Percentiles rank a stretch among this genome's conserved stretches.
Evolutionary conservation across 495 filamentous ascomycete genomes (phyloP).

Genomic region (Symbiotaphrina buchneri): DNA sequence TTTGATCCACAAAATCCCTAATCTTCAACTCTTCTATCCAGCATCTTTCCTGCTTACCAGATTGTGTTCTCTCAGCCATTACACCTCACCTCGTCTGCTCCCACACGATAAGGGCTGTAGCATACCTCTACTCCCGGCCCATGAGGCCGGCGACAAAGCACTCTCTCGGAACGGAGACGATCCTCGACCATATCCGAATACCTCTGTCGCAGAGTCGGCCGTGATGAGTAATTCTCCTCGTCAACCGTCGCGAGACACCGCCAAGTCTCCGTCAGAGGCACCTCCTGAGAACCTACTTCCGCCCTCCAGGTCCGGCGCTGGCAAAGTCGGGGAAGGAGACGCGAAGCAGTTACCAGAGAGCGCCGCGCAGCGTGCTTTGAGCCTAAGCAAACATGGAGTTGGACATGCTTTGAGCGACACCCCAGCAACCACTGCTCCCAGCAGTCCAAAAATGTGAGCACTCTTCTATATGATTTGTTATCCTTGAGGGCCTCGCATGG

Average conservation of each 20-base stretch:
- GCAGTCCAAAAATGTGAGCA: constrained; percentile 47
- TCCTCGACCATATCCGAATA: too few species aligned
- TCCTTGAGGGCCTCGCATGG: background rate
- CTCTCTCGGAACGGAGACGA: too few species aligned
- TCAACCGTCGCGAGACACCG: background rate
- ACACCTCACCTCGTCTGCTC: too few species aligned
- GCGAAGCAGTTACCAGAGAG: background rate
- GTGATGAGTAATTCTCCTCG: constrained; percentile 24
- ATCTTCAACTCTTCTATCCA: too few species aligned
- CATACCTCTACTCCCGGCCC: too few species aligned
- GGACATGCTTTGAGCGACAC: constrained; percentile 42
- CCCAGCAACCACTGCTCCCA: constrained; percentile 42
- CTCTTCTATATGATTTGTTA: constrained; percentile 3
- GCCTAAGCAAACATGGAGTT: constrained; percentile 17
- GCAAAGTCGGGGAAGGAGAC: background rate
- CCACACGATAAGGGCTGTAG: too few species aligned
- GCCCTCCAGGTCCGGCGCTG: background rate
- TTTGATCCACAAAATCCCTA: too few species aligned
- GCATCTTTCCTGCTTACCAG: too few species aligned
- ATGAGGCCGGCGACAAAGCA: too few species aligned
- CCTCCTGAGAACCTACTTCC: background rate
- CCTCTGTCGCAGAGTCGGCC: constrained; percentile 33
- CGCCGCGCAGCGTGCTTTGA: background rate
- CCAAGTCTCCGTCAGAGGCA: background rate
- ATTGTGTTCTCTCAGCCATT: too few species aligned